These are phyloP conservation scores for Boletus bicolor DNA, from an alignment of 768 basidiomycete species.

Conservation along the genomic window DNA sequence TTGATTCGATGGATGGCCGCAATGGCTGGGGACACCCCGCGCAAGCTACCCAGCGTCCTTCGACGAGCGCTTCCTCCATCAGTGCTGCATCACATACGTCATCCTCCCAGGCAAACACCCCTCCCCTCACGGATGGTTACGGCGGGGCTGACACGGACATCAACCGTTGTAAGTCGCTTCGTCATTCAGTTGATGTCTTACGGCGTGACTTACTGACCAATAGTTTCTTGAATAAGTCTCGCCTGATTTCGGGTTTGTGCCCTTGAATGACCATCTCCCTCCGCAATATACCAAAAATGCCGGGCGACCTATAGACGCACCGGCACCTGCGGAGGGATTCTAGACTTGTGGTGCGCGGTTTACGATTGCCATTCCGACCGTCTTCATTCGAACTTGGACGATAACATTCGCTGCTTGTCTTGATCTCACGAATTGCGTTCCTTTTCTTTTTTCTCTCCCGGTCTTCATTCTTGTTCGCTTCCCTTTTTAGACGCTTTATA, in stretches of 20 bases:
- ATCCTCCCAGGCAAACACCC: constrained; percentile 79
- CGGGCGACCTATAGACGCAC: constrained; percentile 46
- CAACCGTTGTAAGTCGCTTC: constrained; percentile 70
- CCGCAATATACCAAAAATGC: constrained; percentile 57
- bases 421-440: constrained; percentile 34
- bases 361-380: constrained; percentile 28
- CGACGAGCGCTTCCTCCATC: constrained; percentile 68
- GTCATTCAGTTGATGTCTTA: constrained; percentile 25
- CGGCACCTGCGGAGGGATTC: constrained; percentile 22
- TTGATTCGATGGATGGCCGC: constrained; percentile 38
- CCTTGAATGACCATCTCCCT: constrained; percentile 74
- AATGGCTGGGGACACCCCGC: constrained; percentile 42
- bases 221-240: constrained; percentile 55
- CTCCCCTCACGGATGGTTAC: constrained; percentile 63
- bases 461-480: constrained; percentile 30
- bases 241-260: constrained; percentile 82
- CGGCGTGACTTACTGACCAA: constrained; percentile 46
- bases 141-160: constrained; percentile 69
- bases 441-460: constrained; percentile 19
- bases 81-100: constrained; percentile 74
- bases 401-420: constrained; percentile 27
- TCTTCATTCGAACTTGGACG: constrained; percentile 33
- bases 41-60: constrained; percentile 53
- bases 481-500: constrained; percentile 25
- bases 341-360: constrained; percentile 30